Evolutionary conservation across 169 alveolate species (phyloP), one percentile per base, ranked within the genome.

Genomic region (Eimeria acervulina): DNA sequence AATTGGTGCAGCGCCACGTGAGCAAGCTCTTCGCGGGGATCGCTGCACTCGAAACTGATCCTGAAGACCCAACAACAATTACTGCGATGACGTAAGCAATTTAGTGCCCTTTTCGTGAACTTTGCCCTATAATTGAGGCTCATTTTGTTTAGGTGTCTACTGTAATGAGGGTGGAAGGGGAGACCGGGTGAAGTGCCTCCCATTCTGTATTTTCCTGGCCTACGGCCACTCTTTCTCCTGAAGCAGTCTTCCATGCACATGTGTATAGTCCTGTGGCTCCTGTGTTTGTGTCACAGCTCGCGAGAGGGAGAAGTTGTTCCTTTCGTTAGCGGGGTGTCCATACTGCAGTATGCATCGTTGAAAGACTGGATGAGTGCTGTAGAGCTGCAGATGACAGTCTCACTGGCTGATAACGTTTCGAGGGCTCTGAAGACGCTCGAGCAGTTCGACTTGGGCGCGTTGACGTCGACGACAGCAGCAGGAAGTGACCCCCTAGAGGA

Each of bases 1-100:
- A 97, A 26, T 98, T 98, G 61, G 99, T 99, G 40, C 98, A 99
- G 97, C 97, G 99, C 80, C 99, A 99, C 96, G 98, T 99, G 97
- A 98, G 98, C 96, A 99, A 99, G 97, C 99, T 99, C 99, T 99
- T 99, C 96, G 99, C 99, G 8, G 99, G 99, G 40, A 98, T 99
- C 63, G 97, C 99, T 33, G 97, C 98, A 17, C 92, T 95, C 19
- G 95, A 89, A 26, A 95, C 96, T 26, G 96, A 95, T 23, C 76
- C 95, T 1, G 95, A 95, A 12, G 95, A 95, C 47, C 90, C 92
- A 52, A 63, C 93, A 1, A 61, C 90, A 61, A 95, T 95, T 61
- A 55, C 59, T n/a, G 96, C 93, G 6, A 95, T 95, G 96, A 74
- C 74, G 96, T 95, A 26, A 68, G 95, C 10, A 52, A 59, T 23